Evolutionary conservation across 1,139 yeast genomes (phyloP), one percentile per base, ranked within the genome.

Genomic region (Pneumocystis carinii): DNA sequence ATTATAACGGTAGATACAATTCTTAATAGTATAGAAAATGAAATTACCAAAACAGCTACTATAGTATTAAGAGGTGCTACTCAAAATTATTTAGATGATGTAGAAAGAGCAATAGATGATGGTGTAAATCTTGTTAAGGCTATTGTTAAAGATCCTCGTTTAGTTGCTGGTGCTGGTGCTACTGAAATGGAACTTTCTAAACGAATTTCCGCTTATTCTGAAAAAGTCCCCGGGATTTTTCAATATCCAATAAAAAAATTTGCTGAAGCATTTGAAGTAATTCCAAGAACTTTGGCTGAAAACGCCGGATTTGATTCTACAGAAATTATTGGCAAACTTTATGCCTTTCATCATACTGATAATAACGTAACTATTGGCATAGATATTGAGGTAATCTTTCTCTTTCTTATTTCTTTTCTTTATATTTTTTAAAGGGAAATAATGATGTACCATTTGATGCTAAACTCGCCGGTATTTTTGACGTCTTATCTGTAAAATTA

Each of bases 151-250:
- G 92, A 86, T 72, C 78, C 82, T 66, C 82, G 90, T 68, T 80
- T 92, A 69, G 80, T 92, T 67, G 92, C 97, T 14, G 98, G 98
- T 67, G 98, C 98, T 0, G 98, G 98, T 70, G 92, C 97, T 19
- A 81, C 87, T n/a, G 98, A 92, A 76, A 86, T 89, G 63, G 97
- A 90, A 72, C 79, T 92, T 64, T 90, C 90, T 63, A 82, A 86
- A 68, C 80, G 85, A 71, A 80, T 90, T 66, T 87, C 90, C 27
- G 83, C 83, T 66, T 87, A 83, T 72, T 98, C 97, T 68, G 98
- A 92, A 73, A 83, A 81, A 71, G 92, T 97, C 1, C 95, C 98
- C 17, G 98, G 97, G 59, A 79, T 90, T 67, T 75, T 89, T 70
- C 98, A 90, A 75, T 82, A 92, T 67, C 96, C 97, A 62, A 92